Base-by-base conservation (phyloP, 495 filamentous ascomycete species). In the Aspergillus bertholletiae region DNA sequence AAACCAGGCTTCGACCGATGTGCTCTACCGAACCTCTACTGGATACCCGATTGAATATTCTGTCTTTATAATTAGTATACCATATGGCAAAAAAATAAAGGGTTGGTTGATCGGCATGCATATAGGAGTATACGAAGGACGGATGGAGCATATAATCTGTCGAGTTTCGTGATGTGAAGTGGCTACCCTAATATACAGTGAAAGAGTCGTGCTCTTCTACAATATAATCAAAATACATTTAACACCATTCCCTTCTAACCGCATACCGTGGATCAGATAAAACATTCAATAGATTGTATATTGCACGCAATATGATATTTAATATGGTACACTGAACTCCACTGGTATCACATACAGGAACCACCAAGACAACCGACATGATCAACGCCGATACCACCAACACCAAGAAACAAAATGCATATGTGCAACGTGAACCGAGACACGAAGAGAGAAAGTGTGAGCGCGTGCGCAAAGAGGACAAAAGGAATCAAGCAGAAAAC, bases 31-130 rank as follows among this genome's bases (percentile, higher is more conserved):
- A 37, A 55, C 51, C 32, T 49, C 59, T 70, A 68, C 66, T 70
- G 71, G 68, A 74, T 72, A 74, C 70, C 72, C 70, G 62, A 67
- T 74, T 66, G 64, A 57, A 54, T 55, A 48, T 61, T 49, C 51
- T 41, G 51, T 50, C 51, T 57, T 51, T 44, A 51, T 57, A 54
- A 47, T 54, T 43, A 43, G 20, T 43, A 43, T 43, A 43, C 13
- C 39, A 1, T 7, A 43, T 43, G 39, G 39, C n/a, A n/a, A n/a
- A 37, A 52, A 49, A 40, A 50, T 47, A 49, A 54, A 51, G 46
- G 20, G 39, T 7, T 2, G 39, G 20, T 43, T 20, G 39, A 18
- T 43, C 9, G 18, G 39, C 20, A 43, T 43, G 22, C 1, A 43
- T 56, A 44, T 41, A 49, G 48, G 37, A 21, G 47, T 57, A 43